A percentile compares a stretch with the other conserved stretches of the same genome.
These are phyloP conservation scores for Mollisia scopiformis DNA, from an alignment of 2,329 filamentous ascomycete species.

Conservation along the genomic window DNA sequence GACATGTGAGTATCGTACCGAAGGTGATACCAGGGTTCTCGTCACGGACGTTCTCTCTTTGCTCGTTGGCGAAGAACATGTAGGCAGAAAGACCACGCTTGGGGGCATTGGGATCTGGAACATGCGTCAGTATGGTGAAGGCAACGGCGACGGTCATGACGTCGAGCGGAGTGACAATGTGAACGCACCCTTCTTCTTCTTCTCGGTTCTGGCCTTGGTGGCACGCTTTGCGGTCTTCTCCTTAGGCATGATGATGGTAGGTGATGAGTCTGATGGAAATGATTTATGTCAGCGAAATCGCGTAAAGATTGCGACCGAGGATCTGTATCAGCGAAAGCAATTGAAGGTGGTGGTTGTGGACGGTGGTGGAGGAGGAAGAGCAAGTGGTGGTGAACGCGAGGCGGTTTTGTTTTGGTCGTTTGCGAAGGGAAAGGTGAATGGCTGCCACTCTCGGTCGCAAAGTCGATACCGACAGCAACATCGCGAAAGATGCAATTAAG, in stretches of 20 bases:
- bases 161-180: neutral
- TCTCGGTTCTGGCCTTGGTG: slow-evolving; percentile 59
- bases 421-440: neutral
- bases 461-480: too few relatives aligned
- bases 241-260: slow-evolving; percentile 64
- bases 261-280: slow-evolving; percentile 20
- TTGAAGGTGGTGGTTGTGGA: slow-evolving; percentile 19
- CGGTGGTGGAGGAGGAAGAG: slow-evolving; percentile 5
- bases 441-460: slow-evolving; percentile 28
- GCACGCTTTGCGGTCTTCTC: slow-evolving; percentile 64
- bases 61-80: slow-evolving; percentile 99
- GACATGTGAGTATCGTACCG: slow-evolving; percentile 59
- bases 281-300: slow-evolving; percentile 24
- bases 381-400: slow-evolving; percentile 6
- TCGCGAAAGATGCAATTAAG: too few relatives aligned
- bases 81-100: slow-evolving; percentile 99
- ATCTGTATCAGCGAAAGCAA: slow-evolving; percentile 7
- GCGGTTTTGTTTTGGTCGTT: slow-evolving; percentile 16
- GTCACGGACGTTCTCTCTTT: slow-evolving; percentile 96
- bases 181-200: slow-evolving; percentile 72
- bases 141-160: slow-evolving; percentile 5
- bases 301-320: slow-evolving; percentile 16
- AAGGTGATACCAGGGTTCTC: slow-evolving; percentile 98
- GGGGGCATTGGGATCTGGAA: slow-evolving; percentile 90
- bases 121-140: slow-evolving; percentile 11